phyloP scores from a whole-genome alignment of 495 filamentous ascomycete species.

The Penicillium canescens region DNA sequence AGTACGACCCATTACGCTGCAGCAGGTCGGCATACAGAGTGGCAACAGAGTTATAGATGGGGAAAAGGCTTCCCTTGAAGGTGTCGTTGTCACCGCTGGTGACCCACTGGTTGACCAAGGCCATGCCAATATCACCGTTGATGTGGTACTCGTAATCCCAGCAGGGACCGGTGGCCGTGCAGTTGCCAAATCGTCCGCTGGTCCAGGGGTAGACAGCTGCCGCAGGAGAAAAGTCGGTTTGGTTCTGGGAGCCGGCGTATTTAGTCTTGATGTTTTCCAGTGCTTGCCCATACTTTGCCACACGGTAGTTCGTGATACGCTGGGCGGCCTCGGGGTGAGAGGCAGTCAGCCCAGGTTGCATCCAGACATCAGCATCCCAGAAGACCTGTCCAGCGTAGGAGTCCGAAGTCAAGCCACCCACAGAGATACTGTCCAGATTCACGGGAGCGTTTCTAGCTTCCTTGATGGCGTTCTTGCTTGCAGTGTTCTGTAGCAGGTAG shows the following conservation, averaged over 20 bases:
- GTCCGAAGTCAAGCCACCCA: conserved; percentile 61
- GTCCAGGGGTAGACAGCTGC: conserved; percentile 66
- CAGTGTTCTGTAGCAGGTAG: conserved; percentile 69
- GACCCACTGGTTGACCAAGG: conserved; percentile 60
- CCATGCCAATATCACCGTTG: conserved; percentile 72
- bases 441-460: conserved; percentile 40
- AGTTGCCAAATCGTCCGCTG: no score
- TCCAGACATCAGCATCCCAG: conserved; percentile 70
- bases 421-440: conserved; percentile 58
- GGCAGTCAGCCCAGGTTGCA: conserved; percentile 62
- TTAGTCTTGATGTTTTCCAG: conserved; percentile 47
- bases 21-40: conserved; percentile 57
- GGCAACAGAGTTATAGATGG: conserved; percentile 59
- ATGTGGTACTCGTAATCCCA: conserved; percentile 61
- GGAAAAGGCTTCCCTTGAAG: conserved; percentile 54
- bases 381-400: conserved; percentile 64
- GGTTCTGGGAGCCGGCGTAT: conserved; percentile 50
- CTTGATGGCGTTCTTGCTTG: conserved; percentile 51
- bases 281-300: conserved; percentile 53
- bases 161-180: conserved; percentile 63
- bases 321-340: conserved; percentile 57
- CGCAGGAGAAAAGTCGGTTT: conserved; percentile 48
- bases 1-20: conserved; percentile 50
- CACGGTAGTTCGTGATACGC: conserved; percentile 60
- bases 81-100: conserved; percentile 56